These are phyloP conservation scores for Parasitella parasitica DNA, from an alignment of 371 early-diverging fungal species.

Conservation along the genomic window DNA sequence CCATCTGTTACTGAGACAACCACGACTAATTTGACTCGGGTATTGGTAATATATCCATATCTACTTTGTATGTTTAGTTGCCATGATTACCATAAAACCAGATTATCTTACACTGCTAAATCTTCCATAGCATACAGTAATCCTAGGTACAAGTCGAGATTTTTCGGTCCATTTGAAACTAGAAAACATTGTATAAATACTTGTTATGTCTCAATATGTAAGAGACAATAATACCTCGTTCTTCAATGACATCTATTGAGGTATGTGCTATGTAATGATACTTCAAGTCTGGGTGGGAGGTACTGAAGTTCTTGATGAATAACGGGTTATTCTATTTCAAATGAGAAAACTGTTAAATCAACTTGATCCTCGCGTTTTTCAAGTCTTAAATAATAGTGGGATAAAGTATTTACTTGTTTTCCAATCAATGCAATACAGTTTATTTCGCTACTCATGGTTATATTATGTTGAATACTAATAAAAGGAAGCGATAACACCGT, in stretches of 20 bases:
- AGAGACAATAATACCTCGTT: conserved; percentile 53
- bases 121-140: conserved; percentile 86
- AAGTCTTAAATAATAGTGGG: background rate
- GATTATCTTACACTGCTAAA: conserved; percentile 64
- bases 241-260: conserved; percentile 86
- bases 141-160: conserved; percentile 79
- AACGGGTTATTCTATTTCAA: conserved; percentile 77
- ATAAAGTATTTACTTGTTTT: conserved; percentile 35
- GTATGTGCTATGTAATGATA: conserved; percentile 89
- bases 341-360: background rate
- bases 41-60: conserved; percentile 87
- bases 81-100: background rate
- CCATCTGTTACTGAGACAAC: conserved; percentile 77
- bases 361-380: background rate
- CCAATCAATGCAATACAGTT: conserved; percentile 78
- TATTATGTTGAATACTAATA: background rate
- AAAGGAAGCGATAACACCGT: background rate
- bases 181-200: background rate
- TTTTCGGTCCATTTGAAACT: conserved; percentile 63
- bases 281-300: conserved; percentile 76
- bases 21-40: conserved; percentile 77
- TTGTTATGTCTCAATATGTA: background rate
- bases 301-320: conserved; percentile 75
- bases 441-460: conserved; percentile 58
- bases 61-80: conserved; percentile 31